Evolutionary conservation across 148 eudicot genomes (phyloP), one percentile per base, ranked within the genome.

Genomic region (Mesembryanthemum crystallinum): DNA sequence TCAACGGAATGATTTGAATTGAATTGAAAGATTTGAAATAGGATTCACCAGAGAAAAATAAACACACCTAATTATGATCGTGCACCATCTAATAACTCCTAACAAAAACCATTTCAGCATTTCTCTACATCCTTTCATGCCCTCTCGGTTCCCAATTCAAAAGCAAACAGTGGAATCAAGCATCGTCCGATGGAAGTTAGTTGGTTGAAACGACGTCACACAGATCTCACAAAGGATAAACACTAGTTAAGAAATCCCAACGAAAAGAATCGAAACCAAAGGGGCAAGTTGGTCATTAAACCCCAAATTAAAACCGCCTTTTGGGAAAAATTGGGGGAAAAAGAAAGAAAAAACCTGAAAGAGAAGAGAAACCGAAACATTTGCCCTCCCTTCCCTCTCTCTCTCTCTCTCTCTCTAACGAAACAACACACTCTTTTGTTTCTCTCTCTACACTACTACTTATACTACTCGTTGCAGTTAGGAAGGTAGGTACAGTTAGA

Each of bases 401-500:
- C n/a, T n/a, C n/a, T n/a, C n/a, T n/a, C n/a, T n/a, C n/a, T n/a
- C n/a, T n/a, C n/a, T n/a, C 47, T 52, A 54, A 32, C 63, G 49
- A 55, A 57, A 54, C 49, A 32, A 30, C 76, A 63, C 65, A 30
- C 71, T 23, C 21, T 35, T 32, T 17, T 42, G 25, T 18, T 24
- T 66, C 18, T 25, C 24, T 35, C 65, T 28, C 66, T 23, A 8
- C 5, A 25, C 42, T 61, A 23, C 54, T 74, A 43, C 62, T 69
- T 74, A 65, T 20, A 37, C 15, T 28, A 7, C 45, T 64, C 21
- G 20, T 59, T 79, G 79, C 83, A 65, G 76, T 76, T 80, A 76
- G 60, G n/a, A n/a, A n/a, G n/a, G n/a, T n/a, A n/a, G n/a, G n/a
- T n/a, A n/a, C n/a, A n/a, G n/a, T n/a, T 39, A 75, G 64, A 80